These are phyloP conservation scores for Pythium rishiriense DNA, from an alignment of 352 stramenopile genomes.

Conservation along the genomic window DNA sequence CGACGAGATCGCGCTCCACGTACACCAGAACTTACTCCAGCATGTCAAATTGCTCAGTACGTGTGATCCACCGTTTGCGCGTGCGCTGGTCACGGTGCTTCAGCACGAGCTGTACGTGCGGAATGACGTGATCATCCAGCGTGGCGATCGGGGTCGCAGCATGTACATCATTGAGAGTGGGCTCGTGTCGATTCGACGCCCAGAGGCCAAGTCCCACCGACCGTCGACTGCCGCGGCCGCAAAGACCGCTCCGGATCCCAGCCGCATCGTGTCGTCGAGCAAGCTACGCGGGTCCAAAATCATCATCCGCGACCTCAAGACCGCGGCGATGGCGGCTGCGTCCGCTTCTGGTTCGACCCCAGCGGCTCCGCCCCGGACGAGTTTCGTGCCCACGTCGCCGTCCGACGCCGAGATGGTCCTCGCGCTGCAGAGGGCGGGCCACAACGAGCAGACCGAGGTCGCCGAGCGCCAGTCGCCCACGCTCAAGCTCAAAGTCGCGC, in stretches of 20 bases:
- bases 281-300: conserved; percentile 11
- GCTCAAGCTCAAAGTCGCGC: conserved; percentile 14
- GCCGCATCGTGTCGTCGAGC: not conserved
- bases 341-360: not conserved
- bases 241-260: not conserved
- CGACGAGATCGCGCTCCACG: conserved; percentile 39
- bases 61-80: conserved; percentile 38
- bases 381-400: not conserved
- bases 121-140: conserved; percentile 52
- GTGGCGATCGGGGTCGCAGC: conserved; percentile 39
- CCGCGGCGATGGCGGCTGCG: conserved; percentile 5
- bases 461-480: not conserved
- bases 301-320: conserved; percentile 15
- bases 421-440: conserved; percentile 1
- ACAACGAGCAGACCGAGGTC: not conserved
- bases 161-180: conserved; percentile 60
- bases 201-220: conserved; percentile 3
- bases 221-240: not conserved
- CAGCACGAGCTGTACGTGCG: conserved; percentile 50
- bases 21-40: conserved; percentile 44
- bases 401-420: conserved; percentile 11
- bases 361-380: not conserved
- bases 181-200: conserved; percentile 55
- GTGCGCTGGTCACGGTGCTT: conserved; percentile 35
- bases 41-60: conserved; percentile 41